Base-by-base conservation (phyloP, 805 yeast species). In the Henningerozyma blattae region DNA sequence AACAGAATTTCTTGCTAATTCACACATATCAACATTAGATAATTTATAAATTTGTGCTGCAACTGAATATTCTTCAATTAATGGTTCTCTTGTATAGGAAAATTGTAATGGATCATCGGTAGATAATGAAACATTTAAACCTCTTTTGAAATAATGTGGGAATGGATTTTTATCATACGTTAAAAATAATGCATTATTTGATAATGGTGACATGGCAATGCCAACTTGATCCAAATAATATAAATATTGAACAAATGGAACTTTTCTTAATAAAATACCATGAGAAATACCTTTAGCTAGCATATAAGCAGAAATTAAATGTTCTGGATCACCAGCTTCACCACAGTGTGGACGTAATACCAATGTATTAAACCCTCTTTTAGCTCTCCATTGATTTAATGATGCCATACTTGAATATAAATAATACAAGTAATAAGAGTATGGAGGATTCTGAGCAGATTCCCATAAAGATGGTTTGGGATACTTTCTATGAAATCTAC, bases 261-360 rank as follows among this genome's bases (percentile, higher is more conserved):
- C 72, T 57, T 91, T 91, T 59, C 98, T 75, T 52, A 91, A 65
- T 40, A 89, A 58, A 35, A 91, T 93, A 37, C 99, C 99, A 56
- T 91, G 99, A 10, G 94, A 83, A 39, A 91, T 91, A 33, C 94
- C 84, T 50, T 89, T 93, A 1, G 96, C 77, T 1, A 91, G 74
- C 48, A 91, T 60, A 49, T 81, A 91, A 1, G 98, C 87, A 33
- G 87, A 71, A 30, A 87, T 83, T 51, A 93, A 67, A 63, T 91
- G 98, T 51, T 91, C 97, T 1, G 97, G 96, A 52, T 91, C 98
- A 39, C 99, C 99, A n/a, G 98, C 99, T 59, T 91, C 99, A 42
- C 99, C 99, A 46, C 95, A 84, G 58, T 91, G 99, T 3, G 99
- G 99, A 49, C 98, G 72, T 47, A 91, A 64, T n/a, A 85, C 93